These are phyloP conservation scores for Blastomyces gilchristii DNA, from an alignment of 2,329 filamentous ascomycete species.

Conservation along the genomic window DNA sequence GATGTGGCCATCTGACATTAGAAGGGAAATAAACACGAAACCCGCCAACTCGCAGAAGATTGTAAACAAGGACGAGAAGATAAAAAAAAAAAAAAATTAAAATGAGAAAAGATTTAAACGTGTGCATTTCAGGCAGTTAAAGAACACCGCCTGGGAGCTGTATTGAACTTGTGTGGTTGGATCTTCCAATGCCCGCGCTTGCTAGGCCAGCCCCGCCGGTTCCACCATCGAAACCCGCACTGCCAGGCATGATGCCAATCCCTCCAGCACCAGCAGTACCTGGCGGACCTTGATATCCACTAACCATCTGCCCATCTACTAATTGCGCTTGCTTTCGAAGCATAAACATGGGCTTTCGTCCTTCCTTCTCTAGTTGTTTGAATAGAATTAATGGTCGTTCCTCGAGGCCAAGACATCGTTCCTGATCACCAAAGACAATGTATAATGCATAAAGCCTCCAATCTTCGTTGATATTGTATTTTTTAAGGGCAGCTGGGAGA, in stretches of 20 bases:
- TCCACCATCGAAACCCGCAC: constrained; percentile 11
- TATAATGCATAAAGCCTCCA: constrained; percentile 97
- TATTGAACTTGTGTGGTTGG: constrained; percentile 21
- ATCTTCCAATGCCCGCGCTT: constrained; percentile 4
- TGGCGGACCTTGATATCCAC: constrained; percentile 18
- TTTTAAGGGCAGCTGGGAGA: constrained; percentile 85
- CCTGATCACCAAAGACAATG: constrained; percentile 97
- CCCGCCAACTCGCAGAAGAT: neutral
- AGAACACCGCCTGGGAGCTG: constrained; percentile 27
- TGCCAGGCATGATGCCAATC: constrained; percentile 12
- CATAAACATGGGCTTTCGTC: constrained; percentile 99
- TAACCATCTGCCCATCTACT: constrained; percentile 35
- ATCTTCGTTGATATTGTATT: constrained; percentile 96
- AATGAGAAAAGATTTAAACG: neutral
- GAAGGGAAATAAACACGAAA: neutral
- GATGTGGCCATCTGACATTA: neutral
- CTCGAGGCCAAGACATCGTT: constrained; percentile 80
- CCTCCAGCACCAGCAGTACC: constrained; percentile 14
- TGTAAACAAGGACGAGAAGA: neutral
- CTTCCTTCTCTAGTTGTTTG: constrained; percentile 93
- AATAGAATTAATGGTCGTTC: constrained; percentile 93
- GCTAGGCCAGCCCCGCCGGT: constrained; percentile 3
- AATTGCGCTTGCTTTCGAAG: constrained; percentile 57
- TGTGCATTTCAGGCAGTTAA: constrained; percentile 14
- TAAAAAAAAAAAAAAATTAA: neutral